Evolutionary conservation across 1,284 basidiomycete genomes (phyloP).

Genomic region (Pholiota adiposa): DNA sequence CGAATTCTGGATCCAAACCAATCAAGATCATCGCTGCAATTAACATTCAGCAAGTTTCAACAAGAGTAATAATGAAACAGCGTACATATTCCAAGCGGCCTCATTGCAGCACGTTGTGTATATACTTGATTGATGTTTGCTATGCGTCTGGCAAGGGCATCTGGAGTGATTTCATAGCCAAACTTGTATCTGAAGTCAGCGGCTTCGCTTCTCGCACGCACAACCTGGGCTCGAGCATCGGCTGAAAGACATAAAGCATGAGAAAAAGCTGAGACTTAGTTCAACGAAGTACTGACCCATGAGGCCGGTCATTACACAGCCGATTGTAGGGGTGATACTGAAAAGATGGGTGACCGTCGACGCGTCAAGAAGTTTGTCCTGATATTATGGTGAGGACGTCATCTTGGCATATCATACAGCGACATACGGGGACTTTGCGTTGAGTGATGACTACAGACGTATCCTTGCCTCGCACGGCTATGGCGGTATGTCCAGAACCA

Average conservation of each 20-base stretch:
- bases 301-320: constrained; percentile 97
- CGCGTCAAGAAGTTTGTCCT: constrained; percentile 99
- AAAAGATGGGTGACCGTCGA: constrained; percentile 96
- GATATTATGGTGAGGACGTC: constrained; percentile 21
- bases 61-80: constrained; percentile 15
- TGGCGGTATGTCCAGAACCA: constrained; percentile 92
- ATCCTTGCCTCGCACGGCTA: constrained; percentile 93
- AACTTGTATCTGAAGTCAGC: constrained; percentile 97
- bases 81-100: constrained; percentile 94
- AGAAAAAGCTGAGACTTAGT: constrained; percentile 6
- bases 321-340: constrained; percentile 95
- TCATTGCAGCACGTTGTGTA: constrained; percentile 97
- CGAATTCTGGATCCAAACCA: constrained; percentile 88
- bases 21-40: constrained; percentile 92
- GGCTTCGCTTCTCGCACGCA: constrained; percentile 89
- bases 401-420: constrained; percentile 4
- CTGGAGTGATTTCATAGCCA: constrained; percentile 97
- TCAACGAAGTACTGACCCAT: constrained; percentile 63
- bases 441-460: constrained; percentile 96
- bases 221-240: constrained; percentile 92
- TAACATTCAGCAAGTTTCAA: constrained; percentile 9
- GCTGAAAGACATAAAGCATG: constrained; percentile 54
- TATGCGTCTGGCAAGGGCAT: constrained; percentile 90
- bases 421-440: constrained; percentile 93
- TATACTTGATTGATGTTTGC: constrained; percentile 99